Conservation (phyloP, 305 asterid species). For the Fraxinus ornus region DNA sequence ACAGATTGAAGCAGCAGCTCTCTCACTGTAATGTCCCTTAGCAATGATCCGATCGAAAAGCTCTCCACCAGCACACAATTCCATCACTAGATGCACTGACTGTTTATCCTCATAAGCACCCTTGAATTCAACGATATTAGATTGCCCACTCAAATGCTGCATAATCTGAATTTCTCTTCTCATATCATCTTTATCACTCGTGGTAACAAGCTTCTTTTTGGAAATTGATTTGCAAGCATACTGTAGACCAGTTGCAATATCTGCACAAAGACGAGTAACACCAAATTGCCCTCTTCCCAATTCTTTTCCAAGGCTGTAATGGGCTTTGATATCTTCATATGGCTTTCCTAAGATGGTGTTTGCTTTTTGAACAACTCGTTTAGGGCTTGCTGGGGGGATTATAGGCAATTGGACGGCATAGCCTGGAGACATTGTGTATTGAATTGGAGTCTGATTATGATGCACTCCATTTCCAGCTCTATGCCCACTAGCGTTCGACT, state of each 20-base stretch:
- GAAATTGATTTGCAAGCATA: conserved; percentile 89
- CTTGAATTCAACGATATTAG: conserved; percentile 77
- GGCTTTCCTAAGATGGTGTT: conserved; percentile 63
- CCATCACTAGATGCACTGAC: conserved; percentile 83
- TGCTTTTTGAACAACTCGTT: conserved; percentile 21
- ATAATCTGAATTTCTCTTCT: conserved; percentile 77
- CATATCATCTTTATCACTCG: conserved; percentile 75
- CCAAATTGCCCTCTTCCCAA: conserved; percentile 87
- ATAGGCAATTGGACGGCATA: conserved; percentile 43
- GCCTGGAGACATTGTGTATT: conserved; percentile 57
- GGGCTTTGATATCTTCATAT: conserved; percentile 50
- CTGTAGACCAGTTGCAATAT: conserved; percentile 41
- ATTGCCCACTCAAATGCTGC: conserved; percentile 90
- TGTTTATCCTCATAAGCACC: conserved; percentile 80
- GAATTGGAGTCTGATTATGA: conserved; percentile 38
- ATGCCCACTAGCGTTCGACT: conserved; percentile 32
- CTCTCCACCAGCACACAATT: conserved; percentile 88
- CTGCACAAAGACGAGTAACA: conserved; percentile 65
- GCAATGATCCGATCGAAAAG: conserved; percentile 81
- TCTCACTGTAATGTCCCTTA: conserved; percentile 72
- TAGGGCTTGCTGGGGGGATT: conserved; percentile 35
- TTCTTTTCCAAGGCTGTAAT: conserved; percentile 60
- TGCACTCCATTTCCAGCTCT: conserved; percentile 33
- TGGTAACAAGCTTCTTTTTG: conserved; percentile 65
- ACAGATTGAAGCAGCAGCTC: conserved; percentile 70